phyloP scores from a whole-genome alignment of 441 rosid species.

The Syzygium malaccense region DNA sequence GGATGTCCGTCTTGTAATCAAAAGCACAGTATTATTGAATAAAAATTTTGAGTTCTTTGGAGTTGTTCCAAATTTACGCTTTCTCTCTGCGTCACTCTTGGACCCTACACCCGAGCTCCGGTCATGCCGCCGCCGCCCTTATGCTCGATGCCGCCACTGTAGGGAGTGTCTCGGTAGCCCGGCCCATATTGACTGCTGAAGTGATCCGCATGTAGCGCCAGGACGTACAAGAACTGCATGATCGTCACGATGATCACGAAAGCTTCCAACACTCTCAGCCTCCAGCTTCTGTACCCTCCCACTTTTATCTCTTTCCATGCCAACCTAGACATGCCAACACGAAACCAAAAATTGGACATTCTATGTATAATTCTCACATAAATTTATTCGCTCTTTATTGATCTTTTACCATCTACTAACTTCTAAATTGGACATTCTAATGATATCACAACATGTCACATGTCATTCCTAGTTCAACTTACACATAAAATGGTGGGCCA shows the following conservation, averaged over 20 bases:
- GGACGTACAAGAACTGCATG: background rate
- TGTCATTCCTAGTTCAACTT: background rate
- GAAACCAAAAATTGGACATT: background rate
- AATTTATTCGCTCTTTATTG: background rate
- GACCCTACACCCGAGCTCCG: background rate
- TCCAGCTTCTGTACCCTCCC: slow-evolving; percentile 10
- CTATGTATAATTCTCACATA: background rate
- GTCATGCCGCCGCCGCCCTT: background rate
- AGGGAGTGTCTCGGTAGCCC: background rate
- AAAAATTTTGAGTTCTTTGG: no score
- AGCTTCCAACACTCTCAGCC: slow-evolving; percentile 7
- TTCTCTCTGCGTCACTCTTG: no score
- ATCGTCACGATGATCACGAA: background rate
- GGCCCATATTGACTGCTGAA: slow-evolving; percentile 11
- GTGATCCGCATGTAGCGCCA: background rate
- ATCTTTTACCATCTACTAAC: background rate
- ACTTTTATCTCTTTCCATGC: slow-evolving; percentile 9
- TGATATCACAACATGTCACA: background rate
- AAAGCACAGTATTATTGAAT: no score
- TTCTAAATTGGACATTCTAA: background rate
- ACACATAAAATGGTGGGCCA: background rate
- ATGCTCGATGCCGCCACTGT: background rate
- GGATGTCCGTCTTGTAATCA: no score
- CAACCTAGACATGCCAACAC: background rate
- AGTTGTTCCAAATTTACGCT: no score